A percentile compares a stretch with the other conserved stretches of the same genome.
Evolutionary conservation across 192 early-diverging fungal species (phyloP).

Genomic region (Backusella mclennaniae): DNA sequence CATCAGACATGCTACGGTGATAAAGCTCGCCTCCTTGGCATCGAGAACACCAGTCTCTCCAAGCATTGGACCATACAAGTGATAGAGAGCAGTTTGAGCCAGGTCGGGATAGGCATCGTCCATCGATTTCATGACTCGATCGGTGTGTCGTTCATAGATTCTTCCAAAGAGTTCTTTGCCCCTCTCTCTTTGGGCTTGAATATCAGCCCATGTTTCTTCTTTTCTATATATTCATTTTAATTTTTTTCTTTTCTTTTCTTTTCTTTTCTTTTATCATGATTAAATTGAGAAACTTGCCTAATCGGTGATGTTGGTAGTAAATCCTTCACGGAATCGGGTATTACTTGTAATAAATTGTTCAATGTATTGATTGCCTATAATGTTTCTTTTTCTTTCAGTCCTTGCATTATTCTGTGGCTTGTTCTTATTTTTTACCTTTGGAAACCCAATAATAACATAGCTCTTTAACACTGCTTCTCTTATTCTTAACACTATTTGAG

Average conservation of each 20-base stretch:
- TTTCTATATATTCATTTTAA: background rate
- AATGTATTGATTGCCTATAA: constrained; percentile 21
- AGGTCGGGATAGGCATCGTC: constrained; percentile 11
- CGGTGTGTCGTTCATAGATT: constrained; percentile 19
- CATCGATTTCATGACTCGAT: constrained; percentile 14
- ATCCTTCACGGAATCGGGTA: background rate
- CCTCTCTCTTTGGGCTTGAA: constrained; percentile 7
- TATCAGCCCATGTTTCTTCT: constrained; percentile 17
- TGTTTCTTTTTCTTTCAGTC: background rate
- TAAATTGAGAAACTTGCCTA: background rate
- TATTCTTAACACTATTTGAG: constrained; percentile 6
- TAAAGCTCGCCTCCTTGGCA: constrained; percentile 12
- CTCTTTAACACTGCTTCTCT: constrained; percentile 16
- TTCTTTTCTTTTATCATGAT: background rate
- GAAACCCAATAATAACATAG: constrained; percentile 16
- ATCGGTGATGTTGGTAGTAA: constrained; percentile 6
- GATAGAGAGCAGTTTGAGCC: constrained; percentile 15
- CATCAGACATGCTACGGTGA: constrained; percentile 4
- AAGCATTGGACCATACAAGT: constrained; percentile 16
- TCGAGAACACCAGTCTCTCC: background rate
- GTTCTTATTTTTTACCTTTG: constrained; percentile 13
- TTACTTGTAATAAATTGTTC: background rate
- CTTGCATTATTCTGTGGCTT: background rate
- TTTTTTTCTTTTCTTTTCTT: background rate
- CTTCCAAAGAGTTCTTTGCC: constrained; percentile 17